Evolutionary conservation across 164 flowering plant genomes (phyloP), one percentile per base, ranked within the genome.

Genomic region (Magnolia changhungtana): DNA sequence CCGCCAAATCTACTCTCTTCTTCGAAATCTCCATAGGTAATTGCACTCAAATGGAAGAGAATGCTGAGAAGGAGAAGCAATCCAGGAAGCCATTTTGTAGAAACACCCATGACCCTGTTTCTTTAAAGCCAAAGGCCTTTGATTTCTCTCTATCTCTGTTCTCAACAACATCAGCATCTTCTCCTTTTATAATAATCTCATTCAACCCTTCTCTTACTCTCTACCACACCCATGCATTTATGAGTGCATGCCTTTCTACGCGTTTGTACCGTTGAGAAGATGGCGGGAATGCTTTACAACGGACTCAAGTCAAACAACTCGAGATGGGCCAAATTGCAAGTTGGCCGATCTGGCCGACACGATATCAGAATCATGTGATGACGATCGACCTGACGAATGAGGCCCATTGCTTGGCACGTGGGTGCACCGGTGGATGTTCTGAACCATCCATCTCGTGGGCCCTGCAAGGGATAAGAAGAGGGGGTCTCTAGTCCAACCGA

Each of bases 11-110:
- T 21, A 10, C 49, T 50, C 8, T 70, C 29, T 6, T 74, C 59
- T 9, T 74, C 82, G 14, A 73, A 20, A 5, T 76, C 82, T 80
- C 80, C 82, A 69, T 45, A 64, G 10, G 80, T 50, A 64, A 77
- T 4, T 64, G 75, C 71, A 77, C 77, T 71, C 75, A 80, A 72
- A 64, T 76, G 76, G 58, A 80, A 31, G 55, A 55, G 74, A 80
- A 80, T 64, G 74, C 79, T 76, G 55, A 76, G 50, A 1, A 80
- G 23, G 29, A 80, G 79, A 63, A 80, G 74, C 14, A 70, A 20
- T 18, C 5, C 29, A 63, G 50, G 76, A 4, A 69, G 3, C 67
- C 73, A 59, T 50, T 69, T 76, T 64, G 27, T 11, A 68, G 74
- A 69, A 50, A 80, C 20, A 31, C 71, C 78, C 82, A 80, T 80